These are phyloP conservation scores for Gossypium lobatum DNA, from an alignment of 441 rosid species.

Conservation along the genomic window DNA sequence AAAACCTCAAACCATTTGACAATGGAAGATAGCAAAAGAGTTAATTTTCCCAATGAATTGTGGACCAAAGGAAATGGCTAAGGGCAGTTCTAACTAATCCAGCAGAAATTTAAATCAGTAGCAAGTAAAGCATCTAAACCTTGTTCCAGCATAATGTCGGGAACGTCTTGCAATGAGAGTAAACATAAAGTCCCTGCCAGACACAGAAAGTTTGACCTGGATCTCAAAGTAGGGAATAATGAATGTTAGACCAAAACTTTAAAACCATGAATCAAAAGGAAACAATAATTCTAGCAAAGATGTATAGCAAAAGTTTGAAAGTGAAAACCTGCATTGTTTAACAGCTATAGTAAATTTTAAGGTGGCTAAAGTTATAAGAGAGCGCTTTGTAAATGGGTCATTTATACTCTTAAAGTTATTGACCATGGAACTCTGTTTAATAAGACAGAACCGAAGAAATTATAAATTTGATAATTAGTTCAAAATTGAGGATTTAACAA, in stretches of 20 bases:
- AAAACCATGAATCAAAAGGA: neutral
- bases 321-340: neutral
- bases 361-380: neutral
- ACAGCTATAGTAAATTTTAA: neutral
- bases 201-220: constrained; percentile 47
- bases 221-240: constrained; percentile 14
- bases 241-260: constrained; percentile 3
- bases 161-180: constrained; percentile 71
- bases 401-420: neutral
- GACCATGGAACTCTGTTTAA: neutral
- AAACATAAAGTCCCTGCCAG: constrained; percentile 45
- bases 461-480: neutral
- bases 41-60: neutral
- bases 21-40: neutral
- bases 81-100: neutral
- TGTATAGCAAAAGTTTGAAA: neutral
- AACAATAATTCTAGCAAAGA: neutral
- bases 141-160: constrained; percentile 79
- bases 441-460: neutral
- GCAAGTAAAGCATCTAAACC: constrained; percentile 29
- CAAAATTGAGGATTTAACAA: neutral
- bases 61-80: neutral
- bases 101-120: neutral
- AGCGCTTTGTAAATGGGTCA: neutral
- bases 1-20: neutral